Evolutionary conservation across 257 asterid genomes (phyloP), one percentile per base, ranked within the genome.

Genomic region (Rauvolfia tetraphylla): DNA sequence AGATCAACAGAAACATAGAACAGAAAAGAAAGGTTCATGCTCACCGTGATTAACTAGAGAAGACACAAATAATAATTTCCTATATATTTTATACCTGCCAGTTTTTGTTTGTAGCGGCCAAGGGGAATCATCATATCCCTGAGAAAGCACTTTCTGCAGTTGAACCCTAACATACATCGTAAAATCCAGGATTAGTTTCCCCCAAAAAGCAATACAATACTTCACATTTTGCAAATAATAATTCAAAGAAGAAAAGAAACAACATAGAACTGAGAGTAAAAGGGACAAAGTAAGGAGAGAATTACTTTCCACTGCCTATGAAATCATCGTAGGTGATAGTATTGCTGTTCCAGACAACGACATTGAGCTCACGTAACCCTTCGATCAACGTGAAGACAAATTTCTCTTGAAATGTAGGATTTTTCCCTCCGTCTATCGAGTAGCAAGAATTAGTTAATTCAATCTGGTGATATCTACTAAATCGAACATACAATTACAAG

Each of bases 351-450:
- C 96, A 95, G 4, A 95, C 98, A 20, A 83, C 74, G 75, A 86
- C 90, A 71, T 79, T 79, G 14, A 93, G 10, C 83, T 95, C 98
- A 67, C 90, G 68, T 79, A 95, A 58, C 73, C 97, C 99, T 85
- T 95, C 98, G 62, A 95, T 89, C 81, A 95, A 81, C n/a, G 85
- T 84, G 76, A 95, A 90, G 81, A 85, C 86, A 75, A 95, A 95
- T 84, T 90, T 95, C 96, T 91, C 96, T 86, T 95, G 98, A 84
- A 95, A 95, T n/a, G 91, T 91, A 25, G 98, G 98, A 39, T 89
- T 90, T 79, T 91, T 95, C 12, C 96, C 97, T 70, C 99, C 99
- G 76, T 95, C 99, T 95, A 80, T 76, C 38, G 12, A 69, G 71
- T 25, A 79, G 53, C 41, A 59, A 75, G 36, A 54, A 54, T 27